Percentiles rank a stretch among this genome's conserved stretches.
Evolutionary conservation across 345 rosid genomes (phyloP).

Genomic region (Euphorbia tirucalli): DNA sequence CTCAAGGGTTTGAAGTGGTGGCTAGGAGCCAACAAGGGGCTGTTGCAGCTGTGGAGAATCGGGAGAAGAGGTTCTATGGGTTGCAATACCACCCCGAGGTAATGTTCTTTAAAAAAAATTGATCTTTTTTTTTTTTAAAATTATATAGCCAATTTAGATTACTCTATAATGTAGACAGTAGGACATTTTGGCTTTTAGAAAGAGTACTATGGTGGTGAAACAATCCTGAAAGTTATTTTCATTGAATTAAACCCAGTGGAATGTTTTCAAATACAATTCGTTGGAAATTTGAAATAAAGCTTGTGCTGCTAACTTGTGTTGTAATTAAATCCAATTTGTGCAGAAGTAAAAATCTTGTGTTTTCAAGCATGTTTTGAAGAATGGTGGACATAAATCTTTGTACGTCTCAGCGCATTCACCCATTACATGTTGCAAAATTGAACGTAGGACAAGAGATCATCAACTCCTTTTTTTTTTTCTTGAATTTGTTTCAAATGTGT

Average conservation of each 20-base stretch:
- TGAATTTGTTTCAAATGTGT: background rate
- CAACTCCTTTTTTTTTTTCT: background rate
- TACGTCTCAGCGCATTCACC: no score
- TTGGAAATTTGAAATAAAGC: background rate
- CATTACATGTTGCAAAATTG: background rate
- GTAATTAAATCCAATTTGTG: background rate
- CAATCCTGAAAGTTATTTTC: background rate
- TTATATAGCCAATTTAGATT: no score
- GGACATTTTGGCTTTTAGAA: background rate
- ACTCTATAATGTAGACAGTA: background rate
- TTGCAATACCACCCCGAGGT: conserved; percentile 98
- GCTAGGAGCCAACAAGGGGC: conserved; percentile 75
- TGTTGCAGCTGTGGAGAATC: conserved; percentile 74
- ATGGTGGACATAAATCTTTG: no score
- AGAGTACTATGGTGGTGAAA: background rate
- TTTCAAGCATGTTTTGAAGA: background rate
- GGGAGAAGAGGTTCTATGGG: conserved; percentile 64
- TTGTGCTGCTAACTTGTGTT: background rate
- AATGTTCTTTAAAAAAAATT: background rate
- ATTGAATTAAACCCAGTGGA: background rate
- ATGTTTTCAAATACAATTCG: background rate
- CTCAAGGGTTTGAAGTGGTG: conserved; percentile 72
- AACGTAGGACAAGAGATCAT: background rate
- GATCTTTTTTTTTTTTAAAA: no score
- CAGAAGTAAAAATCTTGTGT: background rate